phyloP scores from a whole-genome alignment of 179 eudicot species.

The Spinacia oleracea region DNA sequence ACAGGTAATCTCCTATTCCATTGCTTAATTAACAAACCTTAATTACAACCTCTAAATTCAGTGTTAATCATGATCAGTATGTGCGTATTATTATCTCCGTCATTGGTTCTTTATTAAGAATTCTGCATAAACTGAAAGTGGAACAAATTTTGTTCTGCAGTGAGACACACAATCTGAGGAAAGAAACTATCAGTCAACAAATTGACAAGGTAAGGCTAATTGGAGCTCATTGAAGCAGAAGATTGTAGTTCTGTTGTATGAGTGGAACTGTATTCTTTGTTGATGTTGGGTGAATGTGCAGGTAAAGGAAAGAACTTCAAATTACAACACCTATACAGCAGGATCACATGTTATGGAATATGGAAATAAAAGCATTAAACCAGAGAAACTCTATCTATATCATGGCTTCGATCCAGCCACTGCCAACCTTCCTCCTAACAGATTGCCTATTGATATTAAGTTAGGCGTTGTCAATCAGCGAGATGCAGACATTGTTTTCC shows the following conservation, averaged over 20 bases:
- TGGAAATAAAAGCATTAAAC: slow-evolving; percentile 67
- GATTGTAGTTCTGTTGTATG: background rate
- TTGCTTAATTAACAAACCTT: background rate
- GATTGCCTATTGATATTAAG: slow-evolving; percentile 24
- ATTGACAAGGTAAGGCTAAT: slow-evolving; percentile 44
- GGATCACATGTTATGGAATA: slow-evolving; percentile 99
- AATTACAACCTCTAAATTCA: background rate
- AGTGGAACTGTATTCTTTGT: background rate
- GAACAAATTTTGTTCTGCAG: slow-evolving; percentile 36
- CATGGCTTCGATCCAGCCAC: slow-evolving; percentile 82
- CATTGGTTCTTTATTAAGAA: background rate
- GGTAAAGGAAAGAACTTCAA: slow-evolving; percentile 85
- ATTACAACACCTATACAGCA: slow-evolving; percentile 50
- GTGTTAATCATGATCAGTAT: background rate
- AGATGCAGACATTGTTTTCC: slow-evolving; percentile 81
- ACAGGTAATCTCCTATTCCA: slow-evolving; percentile 43
- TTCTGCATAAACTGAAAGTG: slow-evolving; percentile 7
- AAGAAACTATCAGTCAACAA: slow-evolving; percentile 71
- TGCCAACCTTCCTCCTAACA: slow-evolving; percentile 58
- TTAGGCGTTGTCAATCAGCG: slow-evolving; percentile 76
- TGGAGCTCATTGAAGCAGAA: background rate
- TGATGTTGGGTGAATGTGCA: slow-evolving; percentile 8
- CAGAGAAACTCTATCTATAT: slow-evolving; percentile 65
- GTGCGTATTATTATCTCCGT: background rate
- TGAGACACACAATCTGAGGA: slow-evolving; percentile 81